A percentile compares a stretch with the other conserved stretches of the same genome.
Conservation (phyloP, 2,329 filamentous ascomycete genomes). For the Alternaria consortialis region DNA sequence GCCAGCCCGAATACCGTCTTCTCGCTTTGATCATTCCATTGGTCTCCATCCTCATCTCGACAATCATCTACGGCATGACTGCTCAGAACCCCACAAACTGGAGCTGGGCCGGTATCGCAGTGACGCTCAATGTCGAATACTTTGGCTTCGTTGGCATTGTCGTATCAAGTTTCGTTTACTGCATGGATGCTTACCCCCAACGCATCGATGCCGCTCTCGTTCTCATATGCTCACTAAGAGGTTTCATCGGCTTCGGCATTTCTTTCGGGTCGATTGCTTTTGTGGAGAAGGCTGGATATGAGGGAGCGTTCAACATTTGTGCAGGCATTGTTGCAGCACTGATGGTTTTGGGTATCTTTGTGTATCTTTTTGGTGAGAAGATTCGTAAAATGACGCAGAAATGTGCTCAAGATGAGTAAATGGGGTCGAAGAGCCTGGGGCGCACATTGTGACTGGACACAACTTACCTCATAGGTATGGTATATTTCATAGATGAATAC, state of each 20-base stretch:
- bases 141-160: constrained; percentile 20
- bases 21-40: constrained; percentile 17
- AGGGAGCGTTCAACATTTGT: constrained; percentile 21
- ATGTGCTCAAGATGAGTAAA: constrained; percentile 10
- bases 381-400: constrained; percentile 13
- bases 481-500: not conserved
- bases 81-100: constrained; percentile 14
- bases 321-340: constrained; percentile 18
- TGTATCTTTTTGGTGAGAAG: constrained; percentile 17
- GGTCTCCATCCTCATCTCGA: constrained; percentile 13
- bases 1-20: constrained; percentile 17
- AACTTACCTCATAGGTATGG: not conserved
- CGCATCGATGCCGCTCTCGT: constrained; percentile 20
- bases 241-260: constrained; percentile 23
- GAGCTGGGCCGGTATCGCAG: constrained; percentile 21
- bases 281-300: constrained; percentile 14
- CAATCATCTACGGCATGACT: constrained; percentile 18
- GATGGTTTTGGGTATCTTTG: constrained; percentile 11
- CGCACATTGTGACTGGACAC: not conserved
- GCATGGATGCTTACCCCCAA: constrained; percentile 23
- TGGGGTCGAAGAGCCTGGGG: not conserved
- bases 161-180: constrained; percentile 19
- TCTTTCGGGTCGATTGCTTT: constrained; percentile 17
- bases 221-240: constrained; percentile 20
- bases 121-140: constrained; percentile 19